Base-by-base conservation (phyloP, 1,284 basidiomycete species). In the Ganoderma boninense region DNA sequence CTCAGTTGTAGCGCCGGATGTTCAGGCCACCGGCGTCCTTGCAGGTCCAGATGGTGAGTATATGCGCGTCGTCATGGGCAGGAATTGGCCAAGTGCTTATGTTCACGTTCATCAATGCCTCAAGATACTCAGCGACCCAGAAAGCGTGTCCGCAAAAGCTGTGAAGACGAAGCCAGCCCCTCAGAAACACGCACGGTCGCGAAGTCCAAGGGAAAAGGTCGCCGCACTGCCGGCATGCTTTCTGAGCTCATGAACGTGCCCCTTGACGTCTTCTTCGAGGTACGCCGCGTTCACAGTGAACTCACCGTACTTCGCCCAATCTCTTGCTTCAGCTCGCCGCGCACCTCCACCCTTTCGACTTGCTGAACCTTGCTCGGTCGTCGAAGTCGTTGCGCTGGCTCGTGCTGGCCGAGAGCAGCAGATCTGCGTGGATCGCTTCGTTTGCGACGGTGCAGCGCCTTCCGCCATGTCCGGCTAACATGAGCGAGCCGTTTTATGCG, bases 351-450 rank as follows among this genome's bases (percentile, higher is more conserved):
- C 70, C 70, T n/a, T 32, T 60, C 1, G 70, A 71, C 20, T 44
- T 71, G 26, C 56, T 71, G 7, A 44, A 64, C 38, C 40, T 66
- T 13, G 13, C 67, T 4, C 64, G 67, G 18, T 56, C 65, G 6
- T 61, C 64, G 20, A 71, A 69, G 38, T 7, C 42, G 6, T 49
- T 71, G 35, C 67, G 70, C 13, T 18, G 59, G 4, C n/a, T 76
- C 7, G 43, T 78, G 10, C 69, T 76, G 49, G 69, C 72, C 3
- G 70, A 67, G 14, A 59, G 64, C 7, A 66, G 67, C 11, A 69
- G 65, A n/a, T 63, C 59, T 5, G 62, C 74, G 4, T 78, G 77
- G 77, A 64, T 61, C n/a, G 61, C 65, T 11, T 52, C 71, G 2
- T 29, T 66, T 32, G n/a, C 29, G 3, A 32, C 18, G 18, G 63